Conservation (phyloP, 768 basidiomycete species). For the Naematelia aurantialba region DNA sequence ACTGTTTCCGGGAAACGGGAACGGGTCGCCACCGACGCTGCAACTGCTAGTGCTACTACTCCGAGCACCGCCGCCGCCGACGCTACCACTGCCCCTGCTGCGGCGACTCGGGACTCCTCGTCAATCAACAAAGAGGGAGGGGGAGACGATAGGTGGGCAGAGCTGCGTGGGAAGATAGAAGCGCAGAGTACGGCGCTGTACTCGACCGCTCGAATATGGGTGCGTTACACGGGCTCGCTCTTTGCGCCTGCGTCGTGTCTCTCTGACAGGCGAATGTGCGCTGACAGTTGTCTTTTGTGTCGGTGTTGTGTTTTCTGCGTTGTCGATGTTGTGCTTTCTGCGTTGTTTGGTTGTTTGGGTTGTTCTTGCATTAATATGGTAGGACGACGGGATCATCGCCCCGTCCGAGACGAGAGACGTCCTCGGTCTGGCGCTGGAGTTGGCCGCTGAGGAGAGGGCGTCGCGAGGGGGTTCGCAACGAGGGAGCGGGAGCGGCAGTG, state of each 20-base stretch:
- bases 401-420: slow-evolving; percentile 85
- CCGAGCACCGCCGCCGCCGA: no score
- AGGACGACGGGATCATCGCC: slow-evolving; percentile 61
- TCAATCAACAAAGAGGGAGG: no score
- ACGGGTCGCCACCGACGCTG: slow-evolving; percentile 6
- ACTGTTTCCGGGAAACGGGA: slow-evolving; percentile 70
- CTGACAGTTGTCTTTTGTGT: background rate
- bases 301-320: background rate
- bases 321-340: background rate
- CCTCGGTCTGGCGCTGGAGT: slow-evolving; percentile 77
- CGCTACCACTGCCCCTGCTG: no score
- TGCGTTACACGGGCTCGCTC: no score
- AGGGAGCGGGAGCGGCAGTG: slow-evolving; percentile 51
- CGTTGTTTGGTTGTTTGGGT: no score
- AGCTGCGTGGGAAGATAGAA: slow-evolving; percentile 76
- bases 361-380: background rate
- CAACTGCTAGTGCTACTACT: slow-evolving; percentile 1
- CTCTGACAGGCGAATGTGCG: no score
- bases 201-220: slow-evolving; percentile 89
- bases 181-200: slow-evolving; percentile 80
- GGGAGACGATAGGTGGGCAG: slow-evolving; percentile 26
- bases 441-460: slow-evolving; percentile 54
- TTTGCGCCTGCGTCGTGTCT: no score
- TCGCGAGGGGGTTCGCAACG: slow-evolving; percentile 46
- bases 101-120: no score